These are phyloP conservation scores for Russula sp. DNA, from an alignment of 768 basidiomycete genomes.

Conservation along the genomic window DNA sequence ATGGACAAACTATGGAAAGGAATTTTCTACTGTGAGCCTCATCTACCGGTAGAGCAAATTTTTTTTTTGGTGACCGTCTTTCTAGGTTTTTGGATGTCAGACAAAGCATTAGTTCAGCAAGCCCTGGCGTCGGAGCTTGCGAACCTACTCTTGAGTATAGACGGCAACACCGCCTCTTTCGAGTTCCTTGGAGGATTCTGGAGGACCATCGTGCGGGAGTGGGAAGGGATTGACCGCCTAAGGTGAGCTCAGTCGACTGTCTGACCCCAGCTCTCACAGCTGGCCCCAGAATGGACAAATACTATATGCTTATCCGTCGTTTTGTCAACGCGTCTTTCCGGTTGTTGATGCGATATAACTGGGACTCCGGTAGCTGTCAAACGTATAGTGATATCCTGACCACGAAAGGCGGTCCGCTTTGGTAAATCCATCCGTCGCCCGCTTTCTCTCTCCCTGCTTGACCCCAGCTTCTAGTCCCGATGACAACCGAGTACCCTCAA, in stretches of 20 bases:
- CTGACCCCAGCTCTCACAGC: conserved; percentile 24
- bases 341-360: conserved; percentile 62
- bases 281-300: conserved; percentile 87
- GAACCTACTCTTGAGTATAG: conserved; percentile 68
- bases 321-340: conserved; percentile 85
- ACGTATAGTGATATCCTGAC: conserved; percentile 68
- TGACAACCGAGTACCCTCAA: conserved; percentile 66
- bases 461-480: conserved; percentile 42
- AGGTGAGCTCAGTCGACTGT: conserved; percentile 43
- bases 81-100: conserved; percentile 98
- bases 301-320: conserved; percentile 88
- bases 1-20: conserved; percentile 97
- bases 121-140: conserved; percentile 82
- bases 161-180: conserved; percentile 51
- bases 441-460: neutral
- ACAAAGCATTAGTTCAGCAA: conserved; percentile 95
- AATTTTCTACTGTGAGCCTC: conserved; percentile 81
- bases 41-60: neutral
- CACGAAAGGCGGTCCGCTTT: conserved; percentile 69
- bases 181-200: conserved; percentile 86
- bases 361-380: conserved; percentile 51
- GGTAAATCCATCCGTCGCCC: conserved; percentile 42
- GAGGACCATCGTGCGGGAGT: conserved; percentile 85
- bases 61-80: conserved; percentile 8
- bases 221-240: conserved; percentile 87